Percentiles rank a stretch among this genome's conserved stretches.
phyloP scores from a whole-genome alignment of 2,329 filamentous ascomycete species.

The Stromatinia cepivora region DNA sequence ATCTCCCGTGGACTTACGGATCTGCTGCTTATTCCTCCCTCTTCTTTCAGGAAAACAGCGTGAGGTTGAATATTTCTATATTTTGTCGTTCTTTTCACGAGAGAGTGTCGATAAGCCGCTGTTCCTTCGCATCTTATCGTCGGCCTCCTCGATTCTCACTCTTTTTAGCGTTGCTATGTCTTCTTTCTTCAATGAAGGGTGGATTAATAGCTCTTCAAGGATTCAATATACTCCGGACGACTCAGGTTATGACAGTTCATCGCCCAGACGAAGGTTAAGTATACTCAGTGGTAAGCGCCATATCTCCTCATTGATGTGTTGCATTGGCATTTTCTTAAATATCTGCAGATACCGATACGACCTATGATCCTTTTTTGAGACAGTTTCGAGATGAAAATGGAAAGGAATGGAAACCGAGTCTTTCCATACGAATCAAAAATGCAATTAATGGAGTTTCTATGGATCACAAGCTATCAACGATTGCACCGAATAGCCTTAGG shows the following conservation, averaged over 20 bases:
- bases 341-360: constrained; percentile 4
- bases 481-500: constrained; percentile 7
- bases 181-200: constrained; percentile 8
- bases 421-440: constrained; percentile 18
- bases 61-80: constrained; percentile 19
- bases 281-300: constrained; percentile 13
- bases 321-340: neutral
- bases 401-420: constrained; percentile 6
- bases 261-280: constrained; percentile 17
- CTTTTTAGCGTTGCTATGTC: constrained; percentile 29
- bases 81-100: constrained; percentile 29
- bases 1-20: constrained; percentile 8
- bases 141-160: constrained; percentile 32
- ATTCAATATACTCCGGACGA: constrained; percentile 17
- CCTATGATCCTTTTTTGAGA: neutral
- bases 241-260: constrained; percentile 27
- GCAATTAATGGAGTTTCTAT: constrained; percentile 6
- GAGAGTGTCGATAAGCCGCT: constrained; percentile 35
- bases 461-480: constrained; percentile 7
- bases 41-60: constrained; percentile 10
- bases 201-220: constrained; percentile 4
- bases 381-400: constrained; percentile 14
- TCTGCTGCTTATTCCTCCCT: constrained; percentile 6
- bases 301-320: neutral
- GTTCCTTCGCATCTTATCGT: constrained; percentile 34